Conservation (phyloP, 306 rosid species). For the Lotus japonicus region DNA sequence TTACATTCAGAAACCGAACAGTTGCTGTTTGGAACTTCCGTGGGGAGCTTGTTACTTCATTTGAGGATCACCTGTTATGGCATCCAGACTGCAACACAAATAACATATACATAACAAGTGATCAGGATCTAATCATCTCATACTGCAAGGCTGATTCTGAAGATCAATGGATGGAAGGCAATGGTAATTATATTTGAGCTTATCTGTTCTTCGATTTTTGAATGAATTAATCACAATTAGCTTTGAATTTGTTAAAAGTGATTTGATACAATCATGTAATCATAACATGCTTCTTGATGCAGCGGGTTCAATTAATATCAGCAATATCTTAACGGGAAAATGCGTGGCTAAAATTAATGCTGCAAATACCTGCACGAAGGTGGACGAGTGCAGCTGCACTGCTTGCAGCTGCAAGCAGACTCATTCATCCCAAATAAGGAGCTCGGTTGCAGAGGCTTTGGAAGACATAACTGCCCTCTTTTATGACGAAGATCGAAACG, state of each 20-base stretch:
- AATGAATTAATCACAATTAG: not conserved
- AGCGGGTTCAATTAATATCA: constrained; percentile 90
- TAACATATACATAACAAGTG: constrained; percentile 86
- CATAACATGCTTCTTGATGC: constrained; percentile 18
- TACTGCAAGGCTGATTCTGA: constrained; percentile 92
- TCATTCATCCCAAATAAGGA: constrained; percentile 41
- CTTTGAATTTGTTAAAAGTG: not conserved
- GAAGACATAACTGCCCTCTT: constrained; percentile 89
- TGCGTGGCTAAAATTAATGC: constrained; percentile 76
- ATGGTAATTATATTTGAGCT: constrained; percentile 40
- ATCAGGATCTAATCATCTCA: constrained; percentile 90
- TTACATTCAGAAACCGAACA: constrained; percentile 77
- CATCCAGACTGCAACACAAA: constrained; percentile 96
- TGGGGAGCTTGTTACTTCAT: constrained; percentile 89
- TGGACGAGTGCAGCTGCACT: constrained; percentile 29
- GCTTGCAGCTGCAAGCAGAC: constrained; percentile 38
- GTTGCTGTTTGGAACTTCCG: constrained; percentile 96
- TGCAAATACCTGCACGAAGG: constrained; percentile 31
- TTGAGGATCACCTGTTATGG: constrained; percentile 94
- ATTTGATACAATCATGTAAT: not conserved
- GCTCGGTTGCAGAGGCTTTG: constrained; percentile 78
- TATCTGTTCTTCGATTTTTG: constrained; percentile 2
- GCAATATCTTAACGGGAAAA: constrained; percentile 85
- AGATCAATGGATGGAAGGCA: constrained; percentile 73
- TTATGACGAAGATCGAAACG: constrained; percentile 87